A percentile compares a stretch with the other conserved stretches of the same genome.
Evolutionary conservation across 1,284 basidiomycete species (phyloP).

Genomic region (Ganoderma multipileum): DNA sequence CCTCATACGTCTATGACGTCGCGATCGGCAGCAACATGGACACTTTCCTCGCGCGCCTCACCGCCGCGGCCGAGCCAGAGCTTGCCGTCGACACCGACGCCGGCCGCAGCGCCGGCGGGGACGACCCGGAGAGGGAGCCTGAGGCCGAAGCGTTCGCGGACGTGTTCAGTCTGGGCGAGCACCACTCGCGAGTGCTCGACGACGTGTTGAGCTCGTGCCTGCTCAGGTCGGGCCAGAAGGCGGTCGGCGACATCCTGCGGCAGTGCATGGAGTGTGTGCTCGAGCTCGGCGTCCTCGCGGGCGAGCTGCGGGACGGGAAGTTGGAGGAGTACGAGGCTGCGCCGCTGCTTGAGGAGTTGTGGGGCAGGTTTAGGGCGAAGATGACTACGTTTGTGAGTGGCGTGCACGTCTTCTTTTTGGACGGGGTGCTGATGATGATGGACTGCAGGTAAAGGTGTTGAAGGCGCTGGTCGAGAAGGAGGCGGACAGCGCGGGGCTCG

Average conservation of each 20-base stretch:
- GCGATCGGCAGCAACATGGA: conserved; percentile 81
- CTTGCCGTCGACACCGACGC: conserved; percentile 22
- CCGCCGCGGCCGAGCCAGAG: conserved; percentile 35
- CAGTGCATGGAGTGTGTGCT: conserved; percentile 72
- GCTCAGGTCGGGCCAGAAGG: conserved; percentile 74
- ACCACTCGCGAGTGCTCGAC: conserved; percentile 77
- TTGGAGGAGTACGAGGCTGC: conserved; percentile 68
- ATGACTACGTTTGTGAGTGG: conserved; percentile 36
- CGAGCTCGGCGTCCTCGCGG: conserved; percentile 72
- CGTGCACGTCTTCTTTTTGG: background rate
- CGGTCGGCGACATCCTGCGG: conserved; percentile 71
- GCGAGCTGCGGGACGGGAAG: conserved; percentile 61
- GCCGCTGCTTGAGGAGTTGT: conserved; percentile 59
- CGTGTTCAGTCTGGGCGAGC: conserved; percentile 75
- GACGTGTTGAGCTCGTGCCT: conserved; percentile 81
- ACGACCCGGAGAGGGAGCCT: background rate
- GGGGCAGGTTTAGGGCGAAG: conserved; percentile 59
- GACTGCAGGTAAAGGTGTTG: conserved; percentile 41
- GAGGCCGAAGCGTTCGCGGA: conserved; percentile 56
- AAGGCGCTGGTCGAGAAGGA: conserved; percentile 41
- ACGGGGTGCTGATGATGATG: background rate
- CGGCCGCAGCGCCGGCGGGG: background rate
- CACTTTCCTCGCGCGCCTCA: conserved; percentile 56
- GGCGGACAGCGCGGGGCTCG: conserved; percentile 35
- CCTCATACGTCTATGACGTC: conserved; percentile 76